Evolutionary conservation across 441 rosid species (phyloP).

Genomic region (Corymbia citriodora): DNA sequence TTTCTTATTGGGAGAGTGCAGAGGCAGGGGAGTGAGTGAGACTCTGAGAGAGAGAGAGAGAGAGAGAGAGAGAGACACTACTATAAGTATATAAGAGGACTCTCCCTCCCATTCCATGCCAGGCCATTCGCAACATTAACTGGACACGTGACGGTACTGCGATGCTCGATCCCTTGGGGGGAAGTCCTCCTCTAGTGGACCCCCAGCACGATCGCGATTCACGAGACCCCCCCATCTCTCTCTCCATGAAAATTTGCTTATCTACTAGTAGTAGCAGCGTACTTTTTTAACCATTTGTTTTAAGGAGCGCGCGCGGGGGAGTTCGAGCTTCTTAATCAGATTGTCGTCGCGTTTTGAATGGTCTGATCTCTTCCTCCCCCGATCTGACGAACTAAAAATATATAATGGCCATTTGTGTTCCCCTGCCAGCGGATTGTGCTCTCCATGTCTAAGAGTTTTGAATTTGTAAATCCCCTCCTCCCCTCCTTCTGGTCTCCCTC

Average conservation of each 20-base stretch:
- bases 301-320: not conserved
- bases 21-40: not conserved
- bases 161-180: not conserved
- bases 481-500: not conserved
- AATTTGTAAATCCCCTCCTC: not conserved
- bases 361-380: not conserved
- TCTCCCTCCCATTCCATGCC: slow-evolving; percentile 18
- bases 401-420: not conserved
- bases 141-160: slow-evolving; percentile 37
- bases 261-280: not conserved
- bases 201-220: not conserved
- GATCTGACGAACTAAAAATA: not conserved
- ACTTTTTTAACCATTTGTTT: not conserved
- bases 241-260: not conserved
- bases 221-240: not conserved
- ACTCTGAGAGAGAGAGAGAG: not conserved
- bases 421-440: not conserved
- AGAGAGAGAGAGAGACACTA: not conserved
- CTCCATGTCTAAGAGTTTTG: not conserved
- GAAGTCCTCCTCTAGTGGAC: not conserved
- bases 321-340: not conserved
- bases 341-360: not conserved
- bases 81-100: not conserved
- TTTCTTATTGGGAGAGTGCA: not conserved
- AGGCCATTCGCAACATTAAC: slow-evolving; percentile 30